Base-by-base conservation (phyloP, 225 moss, liverwort and hornwort genomes). In the Pseudoscleropodium purum region DNA sequence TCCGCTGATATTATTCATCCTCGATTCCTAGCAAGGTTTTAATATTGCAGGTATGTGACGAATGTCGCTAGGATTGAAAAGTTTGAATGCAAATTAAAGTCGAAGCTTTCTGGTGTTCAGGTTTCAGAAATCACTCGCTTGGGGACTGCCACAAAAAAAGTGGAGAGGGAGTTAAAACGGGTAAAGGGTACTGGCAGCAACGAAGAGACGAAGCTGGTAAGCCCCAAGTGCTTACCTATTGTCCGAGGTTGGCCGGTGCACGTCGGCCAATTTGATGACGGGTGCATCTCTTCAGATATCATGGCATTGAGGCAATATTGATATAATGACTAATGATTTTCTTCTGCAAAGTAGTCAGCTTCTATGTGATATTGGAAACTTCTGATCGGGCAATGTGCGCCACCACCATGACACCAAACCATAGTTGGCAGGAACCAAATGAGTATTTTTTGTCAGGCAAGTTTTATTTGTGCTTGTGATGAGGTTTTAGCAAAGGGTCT, bases 181-280 rank as follows among this genome's bases (percentile, higher is more conserved):
- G 94, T 93, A 17, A 88, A 87, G 91, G 94, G 95, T 67, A 93
- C 90, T 25, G 94, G 92, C 88, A 90, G 91, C 91, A 89, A 88
- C 64, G 96, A 97, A 59, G 92, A 95, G 85, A 84, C 85, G 47
- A 94, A 94, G 90, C 93, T 97, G 94, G 97, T 97, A 93, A 80
- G 93, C 66, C 17, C 12, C 41, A 34, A 56, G 73, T 68, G 37
- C 37, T 37, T 20, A 37, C 67, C n/a, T n/a, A 23, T 27, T 73
- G 25, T 73, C 41, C 27, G 26, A 72, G 41, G 39, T 25, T 41
- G 26, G 41, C 70, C 25, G 39, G 70, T 24, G 70, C 36, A 43
- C 27, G 15, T 15, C 43, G 43, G 43, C 43, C 41, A 73, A 43
- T 67, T 33, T 76, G 76, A 76, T 76, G 31, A 19, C 33, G 18